Evolutionary conservation across 495 filamentous ascomycete genomes (phyloP), one percentile per base, ranked within the genome.

Genomic region (Neurospora sp.): DNA sequence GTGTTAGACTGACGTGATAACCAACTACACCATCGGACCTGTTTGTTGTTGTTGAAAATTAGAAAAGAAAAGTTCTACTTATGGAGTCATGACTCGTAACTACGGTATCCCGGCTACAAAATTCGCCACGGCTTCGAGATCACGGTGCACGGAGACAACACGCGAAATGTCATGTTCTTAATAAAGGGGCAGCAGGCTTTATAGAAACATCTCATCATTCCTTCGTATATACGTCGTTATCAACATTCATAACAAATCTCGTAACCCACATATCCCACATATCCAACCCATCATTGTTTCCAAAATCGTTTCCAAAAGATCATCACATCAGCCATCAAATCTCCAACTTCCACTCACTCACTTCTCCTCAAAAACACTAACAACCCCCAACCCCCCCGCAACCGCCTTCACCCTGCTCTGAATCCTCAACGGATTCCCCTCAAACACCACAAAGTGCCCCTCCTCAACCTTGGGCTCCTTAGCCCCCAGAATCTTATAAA

Each of bases 401-500:
- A 86, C 82, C 31, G 77, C 85, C 77, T 81, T 79, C 23, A 85
- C 80, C 62, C 82, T 73, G 1, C 80, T 78, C 10, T 81, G 81
- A 72, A 86, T 80, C 70, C 83, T 82, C 74, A 86, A 69, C 69
- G 85, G 85, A 62, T 75, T 84, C 0, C 85, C 84, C 76, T 86
- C 85, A 31, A 79, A 84, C 8, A 86, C 77, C 1, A 86, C 78
- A 75, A 86, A 86, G 66, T 83, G 81, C 0, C 78, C 78, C 37
- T 77, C 76, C 40, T 66, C 41, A 6, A 78, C 66, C 73, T 76
- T 74, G 1, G 75, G 74, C 74, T 76, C 69, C 41, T 82, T 70
- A 5, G 85, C 39, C 1, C 86, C 86, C 35, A 89, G 70, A 27
- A 89, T 82, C 59, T 83, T 81, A 42, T 84, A 85, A 40, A 88